phyloP scores from a whole-genome alignment of 2,329 filamentous ascomycete genomes.

The Penicillium corylophilum region DNA sequence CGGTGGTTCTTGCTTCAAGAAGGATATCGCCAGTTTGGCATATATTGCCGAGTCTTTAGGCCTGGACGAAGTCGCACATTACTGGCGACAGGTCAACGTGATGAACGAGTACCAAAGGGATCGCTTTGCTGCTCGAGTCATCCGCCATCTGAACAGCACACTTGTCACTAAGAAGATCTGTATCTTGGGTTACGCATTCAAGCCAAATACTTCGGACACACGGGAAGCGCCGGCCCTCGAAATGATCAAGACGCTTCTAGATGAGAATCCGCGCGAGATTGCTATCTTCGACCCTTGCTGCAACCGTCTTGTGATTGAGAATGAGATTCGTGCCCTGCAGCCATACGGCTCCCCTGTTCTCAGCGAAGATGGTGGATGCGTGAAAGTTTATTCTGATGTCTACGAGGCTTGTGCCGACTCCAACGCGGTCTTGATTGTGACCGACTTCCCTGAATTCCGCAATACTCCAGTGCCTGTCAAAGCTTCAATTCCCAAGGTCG shows the following conservation, averaged over 20 bases:
- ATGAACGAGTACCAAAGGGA: constrained; percentile 75
- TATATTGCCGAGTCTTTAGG: constrained; percentile 71
- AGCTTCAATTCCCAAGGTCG: not conserved
- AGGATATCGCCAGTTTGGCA: constrained; percentile 71
- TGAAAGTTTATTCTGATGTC: constrained; percentile 15
- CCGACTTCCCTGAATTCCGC: constrained; percentile 19
- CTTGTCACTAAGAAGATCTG: constrained; percentile 70
- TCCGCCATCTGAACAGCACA: constrained; percentile 67
- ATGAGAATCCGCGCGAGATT: constrained; percentile 16
- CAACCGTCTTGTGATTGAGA: constrained; percentile 12
- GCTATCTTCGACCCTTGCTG: constrained; percentile 18
- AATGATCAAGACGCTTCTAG: constrained; percentile 15
- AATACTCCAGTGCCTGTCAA: constrained; percentile 1
- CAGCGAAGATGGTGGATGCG: constrained; percentile 16
- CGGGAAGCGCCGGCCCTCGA: constrained; percentile 62
- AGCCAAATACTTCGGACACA: constrained; percentile 74
- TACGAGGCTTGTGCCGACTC: constrained; percentile 15
- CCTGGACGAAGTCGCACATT: constrained; percentile 68
- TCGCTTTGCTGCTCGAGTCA: constrained; percentile 65
- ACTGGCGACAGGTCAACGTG: constrained; percentile 70
- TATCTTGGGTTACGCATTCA: constrained; percentile 73
- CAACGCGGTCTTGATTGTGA: constrained; percentile 17
- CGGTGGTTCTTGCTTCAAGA: constrained; percentile 77
- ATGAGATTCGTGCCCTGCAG: constrained; percentile 11
- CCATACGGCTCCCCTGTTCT: constrained; percentile 9